Evolutionary conservation across 305 asterid genomes (phyloP).

Genomic region (Solanum hybrid): DNA sequence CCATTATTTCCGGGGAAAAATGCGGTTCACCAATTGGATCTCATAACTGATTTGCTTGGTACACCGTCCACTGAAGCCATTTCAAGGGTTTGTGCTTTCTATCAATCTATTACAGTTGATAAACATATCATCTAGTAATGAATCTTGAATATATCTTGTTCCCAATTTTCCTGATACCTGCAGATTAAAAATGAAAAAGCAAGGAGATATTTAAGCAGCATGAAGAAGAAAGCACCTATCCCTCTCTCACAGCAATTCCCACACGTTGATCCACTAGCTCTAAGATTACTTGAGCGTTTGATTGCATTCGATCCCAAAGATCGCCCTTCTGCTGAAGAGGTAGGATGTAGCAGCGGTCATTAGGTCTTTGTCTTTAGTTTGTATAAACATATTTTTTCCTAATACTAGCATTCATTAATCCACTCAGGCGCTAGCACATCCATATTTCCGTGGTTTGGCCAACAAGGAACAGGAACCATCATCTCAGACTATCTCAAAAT

Average conservation of each 20-base stretch:
- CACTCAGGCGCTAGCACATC: constrained; percentile 71
- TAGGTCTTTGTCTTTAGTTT: background rate
- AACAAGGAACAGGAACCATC: constrained; percentile 86
- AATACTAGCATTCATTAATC: constrained; percentile 6
- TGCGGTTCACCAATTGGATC: constrained; percentile 81
- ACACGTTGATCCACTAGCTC: constrained; percentile 73
- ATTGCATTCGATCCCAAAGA: constrained; percentile 91
- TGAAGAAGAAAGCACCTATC: constrained; percentile 61
- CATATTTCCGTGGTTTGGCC: constrained; percentile 72
- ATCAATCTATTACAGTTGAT: constrained; percentile 4
- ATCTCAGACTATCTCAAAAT: constrained; percentile 66
- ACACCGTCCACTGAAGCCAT: constrained; percentile 75
- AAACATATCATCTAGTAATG: background rate
- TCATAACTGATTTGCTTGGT: constrained; percentile 87
- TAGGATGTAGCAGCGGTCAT: constrained; percentile 11
- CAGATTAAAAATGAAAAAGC: constrained; percentile 95
- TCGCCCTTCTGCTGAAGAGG: constrained; percentile 88
- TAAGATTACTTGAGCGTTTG: constrained; percentile 66
- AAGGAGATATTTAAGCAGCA: constrained; percentile 73
- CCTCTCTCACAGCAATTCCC: constrained; percentile 73
- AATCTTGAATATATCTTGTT: background rate
- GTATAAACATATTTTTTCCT: background rate
- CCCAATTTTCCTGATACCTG: constrained; percentile 7
- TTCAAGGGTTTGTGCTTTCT: constrained; percentile 59
- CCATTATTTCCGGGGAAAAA: constrained; percentile 89